Evolutionary conservation across 2,329 filamentous ascomycete species (phyloP).

Genomic region (Penicillium sumatraense): DNA sequence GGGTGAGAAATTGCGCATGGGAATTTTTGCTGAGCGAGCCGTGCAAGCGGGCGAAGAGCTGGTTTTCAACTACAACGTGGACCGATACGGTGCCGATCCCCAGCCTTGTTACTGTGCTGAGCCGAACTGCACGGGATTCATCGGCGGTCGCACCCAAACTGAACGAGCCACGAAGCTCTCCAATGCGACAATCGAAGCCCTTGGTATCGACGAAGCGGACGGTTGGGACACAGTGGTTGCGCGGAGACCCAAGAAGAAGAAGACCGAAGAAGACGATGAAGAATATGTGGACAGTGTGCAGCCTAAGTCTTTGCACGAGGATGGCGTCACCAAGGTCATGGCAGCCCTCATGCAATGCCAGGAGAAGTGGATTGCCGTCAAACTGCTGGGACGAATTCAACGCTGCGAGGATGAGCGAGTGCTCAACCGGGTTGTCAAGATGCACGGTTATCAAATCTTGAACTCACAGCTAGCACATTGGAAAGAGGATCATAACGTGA

Average conservation of each 20-base stretch:
- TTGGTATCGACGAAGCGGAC: slow-evolving; percentile 91
- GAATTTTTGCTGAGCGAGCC: slow-evolving; percentile 88
- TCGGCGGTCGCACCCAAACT: slow-evolving; percentile 96
- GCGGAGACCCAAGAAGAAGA: slow-evolving; percentile 92
- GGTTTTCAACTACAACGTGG: slow-evolving; percentile 99
- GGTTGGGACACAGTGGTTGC: slow-evolving; percentile 89
- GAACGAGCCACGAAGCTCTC: slow-evolving; percentile 92
- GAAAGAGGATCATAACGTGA: slow-evolving; percentile 85
- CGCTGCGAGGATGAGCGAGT: slow-evolving; percentile 84
- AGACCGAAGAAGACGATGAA: slow-evolving; percentile 86
- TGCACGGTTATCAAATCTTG: slow-evolving; percentile 96
- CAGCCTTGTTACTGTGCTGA: slow-evolving; percentile 97
- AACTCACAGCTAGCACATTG: slow-evolving; percentile 85
- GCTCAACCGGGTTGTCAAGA: slow-evolving; percentile 84
- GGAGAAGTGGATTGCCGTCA: slow-evolving; percentile 99
- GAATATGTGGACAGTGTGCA: slow-evolving; percentile 92
- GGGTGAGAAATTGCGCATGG: slow-evolving; percentile 96
- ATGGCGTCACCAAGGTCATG: slow-evolving; percentile 92
- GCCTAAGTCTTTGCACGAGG: slow-evolving; percentile 76
- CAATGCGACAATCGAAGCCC: slow-evolving; percentile 85
- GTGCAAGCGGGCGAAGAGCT: slow-evolving; percentile 91
- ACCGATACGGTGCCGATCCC: slow-evolving; percentile 94
- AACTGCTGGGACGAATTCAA: slow-evolving; percentile 87
- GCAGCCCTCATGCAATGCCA: slow-evolving; percentile 96
- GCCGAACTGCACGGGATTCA: slow-evolving; percentile 91